Evolutionary conservation across 768 basidiomycete genomes (phyloP), one percentile per base, ranked within the genome.

Genomic region (Lyophyllum semitale): DNA sequence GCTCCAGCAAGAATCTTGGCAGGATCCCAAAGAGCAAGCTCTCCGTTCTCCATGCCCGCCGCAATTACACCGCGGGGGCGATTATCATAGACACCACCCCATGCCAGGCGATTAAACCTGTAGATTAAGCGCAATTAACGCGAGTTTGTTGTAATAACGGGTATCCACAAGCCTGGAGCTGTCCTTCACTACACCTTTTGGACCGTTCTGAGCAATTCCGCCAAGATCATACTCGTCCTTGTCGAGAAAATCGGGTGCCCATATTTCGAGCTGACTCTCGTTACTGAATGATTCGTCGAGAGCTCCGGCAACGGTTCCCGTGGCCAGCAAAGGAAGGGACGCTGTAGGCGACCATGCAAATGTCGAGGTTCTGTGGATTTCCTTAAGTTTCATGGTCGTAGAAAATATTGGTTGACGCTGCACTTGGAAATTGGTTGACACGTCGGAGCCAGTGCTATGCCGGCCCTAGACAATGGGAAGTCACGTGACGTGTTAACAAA

Each of bases 261-360:
- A 99, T 59, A 99, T 89, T 73, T 99, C 96, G 47, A 99, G 87
- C 61, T 89, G 86, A 64, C 88, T 89, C 67, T 95, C 93, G 71
- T 95, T 93, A 61, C 90, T 92, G 77, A 98, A 98, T 7, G 89
- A 92, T 68, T 95, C 95, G 75, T 98, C 96, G 41, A 98, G 84
- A n/a, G 95, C 94, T 54, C 94, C 95, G 3, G 94, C 88, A 50
- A 96, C 94, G 1, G 95, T 95, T 60, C 94, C 96, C 29, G 96
- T 96, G 57, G 93, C 95, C 70, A 99, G 79, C 68, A 95, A 75
- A 11, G 96, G 95, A 54, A 87, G 75, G 26, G 84, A 77, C 1
- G 86, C 80, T 22, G 81, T 77, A 6, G 89, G 86, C 12, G 87
- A 85, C 91, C 91, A 93, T 23, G 89, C 86, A 66, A 92, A 89